Percentiles rank a stretch among this genome's conserved stretches.
Evolutionary conservation across 2,329 filamentous ascomycete genomes (phyloP).

Genomic region (Epichloe bromicola): DNA sequence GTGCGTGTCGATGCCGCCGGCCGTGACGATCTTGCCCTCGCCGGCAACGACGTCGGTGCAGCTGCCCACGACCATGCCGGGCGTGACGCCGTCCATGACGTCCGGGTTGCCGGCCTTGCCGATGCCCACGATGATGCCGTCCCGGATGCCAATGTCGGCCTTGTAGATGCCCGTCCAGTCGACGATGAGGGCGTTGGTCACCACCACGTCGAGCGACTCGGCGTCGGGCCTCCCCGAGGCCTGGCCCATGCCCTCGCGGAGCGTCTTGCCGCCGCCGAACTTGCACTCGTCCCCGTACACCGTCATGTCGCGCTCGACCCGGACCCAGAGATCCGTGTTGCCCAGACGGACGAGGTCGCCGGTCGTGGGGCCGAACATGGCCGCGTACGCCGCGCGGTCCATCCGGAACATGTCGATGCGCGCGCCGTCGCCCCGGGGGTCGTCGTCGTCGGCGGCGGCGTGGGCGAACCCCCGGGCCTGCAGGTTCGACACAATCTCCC

Average conservation of each 20-base stretch:
- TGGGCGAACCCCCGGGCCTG: conserved; percentile 73
- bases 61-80: conserved; percentile 68
- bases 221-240: conserved; percentile 66
- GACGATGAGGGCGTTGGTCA: conserved; percentile 80
- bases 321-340: conserved; percentile 77
- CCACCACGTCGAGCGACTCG: conserved; percentile 68
- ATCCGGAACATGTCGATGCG: conserved; percentile 54
- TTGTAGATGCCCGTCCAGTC: conserved; percentile 93
- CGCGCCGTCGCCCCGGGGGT: conserved; percentile 36
- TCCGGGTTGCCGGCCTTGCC: conserved; percentile 97
- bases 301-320: conserved; percentile 76
- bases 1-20: conserved; percentile 79
- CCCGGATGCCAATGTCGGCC: conserved; percentile 87
- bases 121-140: conserved; percentile 74
- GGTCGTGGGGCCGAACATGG: conserved; percentile 87
- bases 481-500: conserved; percentile 54
- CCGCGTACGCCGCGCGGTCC: conserved; percentile 64
- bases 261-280: conserved; percentile 87
- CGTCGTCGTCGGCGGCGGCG: conserved; percentile 39
- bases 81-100: conserved; percentile 77
- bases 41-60: conserved; percentile 87
- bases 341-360: conserved; percentile 77
- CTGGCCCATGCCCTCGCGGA: conserved; percentile 93
- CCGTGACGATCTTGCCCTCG: conserved; percentile 82
- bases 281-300: conserved; percentile 86